Evolutionary conservation across 345 rosid species (phyloP), one percentile per base, ranked within the genome.

Genomic region (Lumnitzera racemosa): DNA sequence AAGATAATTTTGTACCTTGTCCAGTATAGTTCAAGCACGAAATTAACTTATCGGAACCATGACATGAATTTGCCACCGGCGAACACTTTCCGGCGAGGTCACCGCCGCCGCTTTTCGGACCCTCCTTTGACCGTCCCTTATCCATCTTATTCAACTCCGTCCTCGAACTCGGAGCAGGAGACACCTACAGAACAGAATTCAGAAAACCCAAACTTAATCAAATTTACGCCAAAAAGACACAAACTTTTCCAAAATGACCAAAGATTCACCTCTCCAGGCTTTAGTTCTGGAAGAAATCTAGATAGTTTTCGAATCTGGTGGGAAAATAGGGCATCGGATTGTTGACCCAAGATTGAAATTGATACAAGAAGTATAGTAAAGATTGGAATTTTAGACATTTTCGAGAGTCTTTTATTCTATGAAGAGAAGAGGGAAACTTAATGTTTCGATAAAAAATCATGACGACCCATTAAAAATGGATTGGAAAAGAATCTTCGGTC

Each of bases 151-250:
- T 16, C n/a, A 24, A 54, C 12, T 4, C 50, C 66, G 20, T 53
- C 24, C 59, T 24, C 24, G 66, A 59, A 48, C 59, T 62, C 10
- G 66, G 66, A 6, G 66, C 59, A 5, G 66, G 66, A 27, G 66
- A 62, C 25, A 49, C 61, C 43, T 41, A 16, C 61, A 46, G 15
- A 57, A 57, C 12, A 23, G 25, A 57, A 17, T 25, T 43, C 20
- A 25, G 3, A 57, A 2, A 2, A 24, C 16, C 43, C 61, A 46
- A 57, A 15, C 43, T 36, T 36, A 57, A 43, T 16, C 61, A 46
- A 17, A 57, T 16, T 41, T 57, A 17, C 25, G n/a, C 47, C 47
- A n/a, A 25, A 11, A 57, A 2, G 3, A 24, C 16, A 57, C 61
- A 17, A 57, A 10, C 43, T 9, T 36, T 36, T 36, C 43, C n/a